Percentiles rank a stretch among this genome's conserved stretches.
Evolutionary conservation across 306 rosid species (phyloP).

Genomic region (Pyrus communis): DNA sequence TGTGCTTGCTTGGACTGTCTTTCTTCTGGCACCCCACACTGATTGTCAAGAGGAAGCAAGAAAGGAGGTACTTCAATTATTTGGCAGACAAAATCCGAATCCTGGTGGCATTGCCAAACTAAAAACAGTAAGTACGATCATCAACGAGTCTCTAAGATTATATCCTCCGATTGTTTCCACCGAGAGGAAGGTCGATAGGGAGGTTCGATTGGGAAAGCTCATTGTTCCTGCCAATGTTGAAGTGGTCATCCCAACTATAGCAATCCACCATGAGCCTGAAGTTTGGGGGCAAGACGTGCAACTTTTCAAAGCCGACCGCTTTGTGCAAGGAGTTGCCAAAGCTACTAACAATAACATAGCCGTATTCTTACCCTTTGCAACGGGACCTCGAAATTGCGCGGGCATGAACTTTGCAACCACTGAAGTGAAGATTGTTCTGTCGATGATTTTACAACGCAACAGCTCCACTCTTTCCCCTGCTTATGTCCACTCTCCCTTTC

Average conservation of each 20-base stretch:
- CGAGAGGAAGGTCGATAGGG: neutral
- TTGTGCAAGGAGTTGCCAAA: constrained; percentile 14
- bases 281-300: constrained; percentile 20
- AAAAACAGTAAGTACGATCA: neutral
- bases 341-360: constrained; percentile 7
- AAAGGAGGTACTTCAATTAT: too few species aligned
- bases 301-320: constrained; percentile 15
- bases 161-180: neutral
- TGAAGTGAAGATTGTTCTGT: constrained; percentile 21
- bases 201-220: constrained; percentile 8
- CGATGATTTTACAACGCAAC: constrained; percentile 22
- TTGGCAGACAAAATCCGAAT: too few species aligned
- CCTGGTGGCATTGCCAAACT: too few species aligned
- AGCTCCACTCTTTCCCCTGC: constrained; percentile 9
- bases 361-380: constrained; percentile 14
- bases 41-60: too few species aligned
- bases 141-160: constrained; percentile 22
- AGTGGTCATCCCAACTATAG: neutral
- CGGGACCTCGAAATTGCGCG: constrained; percentile 11
- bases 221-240: constrained; percentile 1
- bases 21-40: too few species aligned
- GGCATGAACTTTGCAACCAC: constrained; percentile 11
- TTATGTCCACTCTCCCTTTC: constrained; percentile 13
- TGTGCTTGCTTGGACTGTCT: too few species aligned
- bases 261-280: constrained; percentile 7